phyloP scores from a whole-genome alignment of 345 rosid genomes.

The Sonneratia caseolaris region DNA sequence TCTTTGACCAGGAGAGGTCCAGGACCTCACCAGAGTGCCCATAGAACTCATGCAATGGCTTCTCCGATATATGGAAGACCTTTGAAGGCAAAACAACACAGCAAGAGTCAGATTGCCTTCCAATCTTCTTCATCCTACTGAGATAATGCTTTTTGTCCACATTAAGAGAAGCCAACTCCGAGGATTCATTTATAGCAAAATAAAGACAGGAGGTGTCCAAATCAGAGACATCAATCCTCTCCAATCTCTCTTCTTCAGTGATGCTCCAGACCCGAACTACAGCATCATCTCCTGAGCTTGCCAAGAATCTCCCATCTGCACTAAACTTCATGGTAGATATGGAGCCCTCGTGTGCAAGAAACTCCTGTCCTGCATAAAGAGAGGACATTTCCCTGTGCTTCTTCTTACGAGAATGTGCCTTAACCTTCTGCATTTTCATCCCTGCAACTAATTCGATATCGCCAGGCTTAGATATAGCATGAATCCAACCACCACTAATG shows the following conservation, averaged over 20 bases:
- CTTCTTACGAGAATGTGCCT: constrained; percentile 43
- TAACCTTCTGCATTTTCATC: constrained; percentile 26
- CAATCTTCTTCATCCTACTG: constrained; percentile 30
- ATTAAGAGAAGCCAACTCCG: constrained; percentile 36
- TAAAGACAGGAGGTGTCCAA: constrained; percentile 41
- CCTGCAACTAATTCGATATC: constrained; percentile 26
- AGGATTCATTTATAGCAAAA: constrained; percentile 41
- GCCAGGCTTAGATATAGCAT: constrained; percentile 8
- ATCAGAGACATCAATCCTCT: constrained; percentile 28
- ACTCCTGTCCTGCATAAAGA: constrained; percentile 58
- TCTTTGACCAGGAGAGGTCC: constrained; percentile 76
- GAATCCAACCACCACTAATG: constrained; percentile 22
- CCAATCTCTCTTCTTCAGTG: constrained; percentile 39
- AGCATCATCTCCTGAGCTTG: constrained; percentile 70
- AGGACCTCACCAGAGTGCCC: constrained; percentile 60
- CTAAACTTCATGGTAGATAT: constrained; percentile 70
- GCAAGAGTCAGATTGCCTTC: constrained; percentile 39
- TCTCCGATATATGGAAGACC: constrained; percentile 45
- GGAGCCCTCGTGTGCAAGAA: constrained; percentile 62
- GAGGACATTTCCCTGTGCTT: constrained; percentile 58
- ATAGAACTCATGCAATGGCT: constrained; percentile 54
- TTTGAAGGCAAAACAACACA: constrained; percentile 64
- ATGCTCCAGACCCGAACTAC: constrained; percentile 68
- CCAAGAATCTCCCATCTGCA: constrained; percentile 58
- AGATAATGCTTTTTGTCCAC: constrained; percentile 23